Evolutionary conservation across 2,329 filamentous ascomycete species (phyloP).

Genomic region (Fusarium haematococcum): DNA sequence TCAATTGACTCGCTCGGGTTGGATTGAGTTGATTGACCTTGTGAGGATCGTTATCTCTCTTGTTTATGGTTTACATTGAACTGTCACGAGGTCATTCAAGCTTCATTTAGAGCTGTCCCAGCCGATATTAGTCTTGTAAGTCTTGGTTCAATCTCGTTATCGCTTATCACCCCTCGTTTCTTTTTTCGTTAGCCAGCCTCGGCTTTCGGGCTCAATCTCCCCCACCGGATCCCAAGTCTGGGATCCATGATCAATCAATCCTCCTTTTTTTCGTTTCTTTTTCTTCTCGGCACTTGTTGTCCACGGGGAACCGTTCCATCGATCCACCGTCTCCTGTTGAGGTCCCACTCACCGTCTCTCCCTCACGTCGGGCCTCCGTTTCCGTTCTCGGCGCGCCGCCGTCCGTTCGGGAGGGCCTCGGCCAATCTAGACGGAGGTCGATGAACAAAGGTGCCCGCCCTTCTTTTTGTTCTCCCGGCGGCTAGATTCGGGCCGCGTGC

Average conservation of each 20-base stretch:
- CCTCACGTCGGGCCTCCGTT: slow-evolving; percentile 30
- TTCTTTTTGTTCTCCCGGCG: slow-evolving; percentile 18
- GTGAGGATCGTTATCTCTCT: background rate
- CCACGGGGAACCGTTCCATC: slow-evolving; percentile 31
- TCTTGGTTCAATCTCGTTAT: slow-evolving; percentile 14
- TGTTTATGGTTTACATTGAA: background rate
- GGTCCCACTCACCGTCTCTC: slow-evolving; percentile 5
- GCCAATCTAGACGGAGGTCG: slow-evolving; percentile 22
- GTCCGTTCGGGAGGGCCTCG: slow-evolving; percentile 6
- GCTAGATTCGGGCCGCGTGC: slow-evolving; percentile 43
- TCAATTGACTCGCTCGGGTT: slow-evolving; percentile 13
- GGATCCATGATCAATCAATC: background rate
- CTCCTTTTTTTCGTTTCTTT: slow-evolving; percentile 19
- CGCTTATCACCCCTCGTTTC: slow-evolving; percentile 33
- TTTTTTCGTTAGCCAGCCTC: slow-evolving; percentile 17
- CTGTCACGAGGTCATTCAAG: background rate
- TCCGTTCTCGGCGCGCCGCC: slow-evolving; percentile 19
- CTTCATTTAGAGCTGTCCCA: background rate
- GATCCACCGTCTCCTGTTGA: slow-evolving; percentile 30
- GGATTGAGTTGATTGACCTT: background rate
- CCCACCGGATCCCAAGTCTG: slow-evolving; percentile 5
- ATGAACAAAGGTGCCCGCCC: background rate
- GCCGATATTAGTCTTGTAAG: background rate
- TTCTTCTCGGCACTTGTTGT: slow-evolving; percentile 21
- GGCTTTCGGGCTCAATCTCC: slow-evolving; percentile 10